phyloP scores from a whole-genome alignment of 2,329 filamentous ascomycete species.

The Fusarium fracticaudum region DNA sequence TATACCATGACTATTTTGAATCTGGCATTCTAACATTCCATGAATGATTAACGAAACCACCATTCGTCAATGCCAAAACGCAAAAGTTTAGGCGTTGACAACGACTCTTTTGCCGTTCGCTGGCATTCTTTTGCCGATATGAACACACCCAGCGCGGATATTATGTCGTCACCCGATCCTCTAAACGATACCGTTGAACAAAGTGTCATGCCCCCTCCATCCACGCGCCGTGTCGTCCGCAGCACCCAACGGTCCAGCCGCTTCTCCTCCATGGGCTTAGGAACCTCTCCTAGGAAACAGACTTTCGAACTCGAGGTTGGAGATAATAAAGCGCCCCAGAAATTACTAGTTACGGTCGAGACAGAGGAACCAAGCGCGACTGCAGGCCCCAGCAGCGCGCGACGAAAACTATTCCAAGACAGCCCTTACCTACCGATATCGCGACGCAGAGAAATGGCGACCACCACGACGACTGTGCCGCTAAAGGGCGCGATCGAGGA shows the following conservation, averaged over 20 bases:
- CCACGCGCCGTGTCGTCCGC: slow-evolving; percentile 55
- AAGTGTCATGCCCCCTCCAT: slow-evolving; percentile 49
- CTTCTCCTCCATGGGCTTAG: slow-evolving; percentile 48
- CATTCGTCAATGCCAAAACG: slow-evolving; percentile 45
- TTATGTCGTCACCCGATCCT: slow-evolving; percentile 63
- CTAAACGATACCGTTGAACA: slow-evolving; percentile 52
- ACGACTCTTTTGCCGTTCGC: slow-evolving; percentile 46
- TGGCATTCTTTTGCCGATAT: slow-evolving; percentile 50
- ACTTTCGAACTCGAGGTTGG: slow-evolving; percentile 67
- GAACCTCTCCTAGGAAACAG: slow-evolving; percentile 62
- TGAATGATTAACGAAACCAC: slow-evolving; percentile 28
- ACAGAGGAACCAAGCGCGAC: slow-evolving; percentile 54
- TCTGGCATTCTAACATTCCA: slow-evolving; percentile 33
- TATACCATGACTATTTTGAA: slow-evolving; percentile 6
- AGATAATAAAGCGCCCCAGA: slow-evolving; percentile 59
- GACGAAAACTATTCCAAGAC: slow-evolving; percentile 56
- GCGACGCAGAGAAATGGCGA: slow-evolving; percentile 51
- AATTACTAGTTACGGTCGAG: slow-evolving; percentile 65
- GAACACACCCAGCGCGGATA: slow-evolving; percentile 52
- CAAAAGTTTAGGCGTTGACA: slow-evolving; percentile 35
- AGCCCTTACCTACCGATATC: slow-evolving; percentile 51
- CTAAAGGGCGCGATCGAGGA: slow-evolving; percentile 55
- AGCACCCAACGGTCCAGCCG: slow-evolving; percentile 56
- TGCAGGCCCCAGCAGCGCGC: slow-evolving; percentile 46
- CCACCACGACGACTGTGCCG: slow-evolving; percentile 60